Conservation (phyloP, 177 flowering plant species). For the Telopea speciosissima region DNA sequence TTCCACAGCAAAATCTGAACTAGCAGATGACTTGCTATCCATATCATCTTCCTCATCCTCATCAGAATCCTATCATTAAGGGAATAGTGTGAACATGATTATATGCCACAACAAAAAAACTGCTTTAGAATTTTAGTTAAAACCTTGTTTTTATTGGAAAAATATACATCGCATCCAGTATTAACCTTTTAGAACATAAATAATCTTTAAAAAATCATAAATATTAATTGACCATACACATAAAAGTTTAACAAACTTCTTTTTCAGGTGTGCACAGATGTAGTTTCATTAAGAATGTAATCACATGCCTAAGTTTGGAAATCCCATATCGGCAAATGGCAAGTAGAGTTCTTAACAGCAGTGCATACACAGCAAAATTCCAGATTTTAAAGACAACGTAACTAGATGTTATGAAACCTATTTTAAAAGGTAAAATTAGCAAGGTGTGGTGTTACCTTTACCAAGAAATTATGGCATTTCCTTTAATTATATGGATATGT, state of each 20-base stretch:
- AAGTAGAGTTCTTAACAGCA: background rate
- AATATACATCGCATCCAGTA: too few species aligned
- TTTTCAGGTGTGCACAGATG: background rate
- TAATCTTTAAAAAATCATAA: background rate
- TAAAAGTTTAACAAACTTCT: background rate
- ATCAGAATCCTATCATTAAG: constrained; percentile 35
- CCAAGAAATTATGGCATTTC: too few species aligned
- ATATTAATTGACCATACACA: background rate
- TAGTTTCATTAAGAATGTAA: background rate
- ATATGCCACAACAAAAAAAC: background rate
- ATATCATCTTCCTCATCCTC: constrained; percentile 21
- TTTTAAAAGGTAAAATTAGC: background rate
- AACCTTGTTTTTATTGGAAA: too few species aligned
- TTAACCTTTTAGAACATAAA: background rate
- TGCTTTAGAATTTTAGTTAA: too few species aligned
- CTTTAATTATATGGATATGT: too few species aligned
- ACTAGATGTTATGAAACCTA: background rate
- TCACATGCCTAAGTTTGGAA: background rate
- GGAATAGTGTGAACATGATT: background rate
- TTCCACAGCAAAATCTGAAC: constrained; percentile 35
- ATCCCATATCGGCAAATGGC: background rate
- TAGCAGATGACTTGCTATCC: constrained; percentile 24
- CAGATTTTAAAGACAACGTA: background rate
- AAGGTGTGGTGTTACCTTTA: background rate
- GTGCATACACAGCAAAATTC: background rate